phyloP scores from a whole-genome alignment of 768 basidiomycete genomes.

The Pholiota conissans region DNA sequence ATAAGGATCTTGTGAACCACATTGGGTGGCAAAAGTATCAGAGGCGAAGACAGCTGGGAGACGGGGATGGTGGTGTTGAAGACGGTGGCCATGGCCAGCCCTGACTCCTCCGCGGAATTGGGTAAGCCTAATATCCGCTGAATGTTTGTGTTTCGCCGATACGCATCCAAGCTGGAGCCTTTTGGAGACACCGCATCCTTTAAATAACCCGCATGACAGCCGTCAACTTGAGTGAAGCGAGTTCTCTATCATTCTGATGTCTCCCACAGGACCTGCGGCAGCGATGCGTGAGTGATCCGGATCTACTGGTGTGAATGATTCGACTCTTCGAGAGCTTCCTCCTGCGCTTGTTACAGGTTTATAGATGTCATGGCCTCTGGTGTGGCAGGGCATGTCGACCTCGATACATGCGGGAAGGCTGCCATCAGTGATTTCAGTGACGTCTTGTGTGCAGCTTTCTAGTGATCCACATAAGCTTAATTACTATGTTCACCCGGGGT shows the following conservation, averaged over 20 bases:
- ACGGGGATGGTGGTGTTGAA: conserved; percentile 12
- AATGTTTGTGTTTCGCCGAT: neutral
- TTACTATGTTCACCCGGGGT: no score
- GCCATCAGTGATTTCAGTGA: no score
- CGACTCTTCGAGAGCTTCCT: neutral
- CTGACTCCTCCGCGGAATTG: neutral
- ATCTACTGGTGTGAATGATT: neutral
- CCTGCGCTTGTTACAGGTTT: neutral
- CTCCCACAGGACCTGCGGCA: neutral
- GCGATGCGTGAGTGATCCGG: neutral
- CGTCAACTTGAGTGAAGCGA: neutral
- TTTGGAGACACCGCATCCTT: neutral
- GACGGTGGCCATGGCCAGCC: conserved; percentile 4
- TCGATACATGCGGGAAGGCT: no score
- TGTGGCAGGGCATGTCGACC: no score
- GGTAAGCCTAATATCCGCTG: neutral
- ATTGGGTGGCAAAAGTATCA: conserved; percentile 1
- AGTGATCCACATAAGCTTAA: no score
- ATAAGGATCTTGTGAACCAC: neutral
- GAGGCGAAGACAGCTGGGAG: conserved; percentile 5
- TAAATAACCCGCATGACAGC: neutral
- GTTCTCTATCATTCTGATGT: neutral
- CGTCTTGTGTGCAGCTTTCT: no score
- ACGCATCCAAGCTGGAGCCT: no score
- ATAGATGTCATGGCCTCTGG: no score